Conservation (phyloP, 202 grass and related monocot genomes). For the Schoenoplectus tabernaemontani region DNA sequence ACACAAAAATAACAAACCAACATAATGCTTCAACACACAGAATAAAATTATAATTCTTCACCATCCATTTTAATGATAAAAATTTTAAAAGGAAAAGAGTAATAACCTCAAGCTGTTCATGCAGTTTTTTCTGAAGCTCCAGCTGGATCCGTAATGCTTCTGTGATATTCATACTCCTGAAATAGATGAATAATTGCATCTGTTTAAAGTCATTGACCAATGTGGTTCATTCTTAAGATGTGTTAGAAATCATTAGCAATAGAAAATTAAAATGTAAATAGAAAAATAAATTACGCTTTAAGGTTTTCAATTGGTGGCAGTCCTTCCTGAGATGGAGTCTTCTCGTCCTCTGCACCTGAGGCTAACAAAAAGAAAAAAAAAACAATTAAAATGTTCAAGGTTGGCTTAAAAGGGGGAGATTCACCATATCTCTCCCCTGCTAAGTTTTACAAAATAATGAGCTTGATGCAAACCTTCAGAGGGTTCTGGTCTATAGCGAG, state of each 20-base stretch:
- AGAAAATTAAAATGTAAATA: not conserved
- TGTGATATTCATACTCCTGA: conserved; percentile 70
- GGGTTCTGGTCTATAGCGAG: conserved; percentile 62
- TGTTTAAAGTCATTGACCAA: not conserved
- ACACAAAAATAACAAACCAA: not conserved
- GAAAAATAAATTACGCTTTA: conserved; percentile 44
- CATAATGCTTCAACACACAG: not conserved
- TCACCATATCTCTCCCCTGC: not conserved
- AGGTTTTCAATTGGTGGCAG: conserved; percentile 53
- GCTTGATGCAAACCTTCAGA: conserved; percentile 55
- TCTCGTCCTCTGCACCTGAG: conserved; percentile 47
- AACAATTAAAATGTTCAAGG: not conserved
- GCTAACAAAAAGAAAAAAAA: conserved; percentile 5
- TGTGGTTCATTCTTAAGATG: not conserved
- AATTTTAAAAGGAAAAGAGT: conserved; percentile 4
- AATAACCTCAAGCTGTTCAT: conserved; percentile 91
- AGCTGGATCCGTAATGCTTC: conserved; percentile 88
- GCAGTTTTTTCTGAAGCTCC: conserved; percentile 92
- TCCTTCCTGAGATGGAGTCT: conserved; percentile 43
- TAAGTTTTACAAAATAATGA: not conserved
- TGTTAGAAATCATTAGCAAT: conserved; percentile 10
- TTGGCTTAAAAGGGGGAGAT: not conserved
- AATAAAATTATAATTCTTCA: not conserved
- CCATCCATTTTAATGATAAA: not conserved
- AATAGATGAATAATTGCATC: conserved; percentile 15